These are phyloP conservation scores for Panicum hallii DNA, from an alignment of 202 grass and related monocot species.

Conservation along the genomic window DNA sequence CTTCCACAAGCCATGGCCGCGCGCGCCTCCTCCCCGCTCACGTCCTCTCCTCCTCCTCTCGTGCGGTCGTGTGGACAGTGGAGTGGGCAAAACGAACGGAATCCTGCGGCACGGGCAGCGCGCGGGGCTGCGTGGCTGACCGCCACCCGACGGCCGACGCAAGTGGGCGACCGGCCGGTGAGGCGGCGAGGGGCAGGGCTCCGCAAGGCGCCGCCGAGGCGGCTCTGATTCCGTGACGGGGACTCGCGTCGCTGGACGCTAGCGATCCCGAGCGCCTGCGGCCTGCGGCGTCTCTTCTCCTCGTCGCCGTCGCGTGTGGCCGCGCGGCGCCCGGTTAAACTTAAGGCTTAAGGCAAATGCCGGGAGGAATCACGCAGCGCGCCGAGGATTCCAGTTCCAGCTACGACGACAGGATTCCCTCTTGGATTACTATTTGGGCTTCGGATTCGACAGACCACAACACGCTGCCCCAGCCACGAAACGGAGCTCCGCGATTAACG, in stretches of 20 bases:
- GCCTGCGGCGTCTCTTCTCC: background rate
- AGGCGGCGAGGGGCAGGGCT: background rate
- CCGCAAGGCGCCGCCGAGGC: constrained; percentile 1
- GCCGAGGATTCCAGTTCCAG: background rate
- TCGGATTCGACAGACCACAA: background rate
- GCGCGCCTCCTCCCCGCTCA: background rate
- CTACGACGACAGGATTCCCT: background rate
- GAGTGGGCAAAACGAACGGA: background rate
- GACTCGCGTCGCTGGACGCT: background rate
- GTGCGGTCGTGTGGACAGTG: background rate
- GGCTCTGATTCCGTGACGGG: constrained; percentile 37
- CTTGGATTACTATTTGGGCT: background rate
- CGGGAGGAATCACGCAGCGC: background rate
- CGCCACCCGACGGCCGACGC: constrained; percentile 16
- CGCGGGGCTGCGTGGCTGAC: background rate
- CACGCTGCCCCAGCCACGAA: background rate
- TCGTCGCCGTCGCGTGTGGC: background rate
- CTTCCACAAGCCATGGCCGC: background rate
- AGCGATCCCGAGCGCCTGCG: background rate
- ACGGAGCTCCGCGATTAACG: no score
- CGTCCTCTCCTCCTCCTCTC: background rate
- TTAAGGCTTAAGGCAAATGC: background rate
- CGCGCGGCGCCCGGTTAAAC: background rate
- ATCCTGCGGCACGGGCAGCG: background rate
- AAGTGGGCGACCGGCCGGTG: no score